Evolutionary conservation across 2,329 filamentous ascomycete species (phyloP).

Genomic region (Colletotrichum coccodes): DNA sequence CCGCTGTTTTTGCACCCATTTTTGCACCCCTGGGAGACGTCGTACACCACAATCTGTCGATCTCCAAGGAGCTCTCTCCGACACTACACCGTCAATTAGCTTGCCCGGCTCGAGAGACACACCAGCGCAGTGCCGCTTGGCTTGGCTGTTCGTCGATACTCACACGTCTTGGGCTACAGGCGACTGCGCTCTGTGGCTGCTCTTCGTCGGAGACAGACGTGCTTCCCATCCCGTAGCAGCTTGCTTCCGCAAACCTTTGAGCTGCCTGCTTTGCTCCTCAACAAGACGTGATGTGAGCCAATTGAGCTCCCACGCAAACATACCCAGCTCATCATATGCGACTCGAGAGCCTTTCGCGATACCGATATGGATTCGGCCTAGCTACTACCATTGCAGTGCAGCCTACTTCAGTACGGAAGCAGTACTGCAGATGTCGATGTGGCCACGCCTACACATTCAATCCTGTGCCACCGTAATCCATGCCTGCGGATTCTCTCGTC

Average conservation of each 20-base stretch:
- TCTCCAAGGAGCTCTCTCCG: neutral
- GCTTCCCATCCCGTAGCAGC: too few relatives aligned
- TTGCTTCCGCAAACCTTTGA: neutral
- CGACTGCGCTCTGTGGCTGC: too few relatives aligned
- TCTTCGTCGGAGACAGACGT: too few relatives aligned
- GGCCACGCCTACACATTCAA: neutral
- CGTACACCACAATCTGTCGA: too few relatives aligned
- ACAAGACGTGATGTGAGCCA: neutral
- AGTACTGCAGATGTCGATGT: too few relatives aligned
- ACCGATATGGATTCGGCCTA: neutral
- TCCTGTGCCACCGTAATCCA: neutral
- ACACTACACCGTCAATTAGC: neutral
- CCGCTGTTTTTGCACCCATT: neutral
- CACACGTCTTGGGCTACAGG: too few relatives aligned
- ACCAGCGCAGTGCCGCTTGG: neutral
- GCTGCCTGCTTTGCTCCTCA: neutral
- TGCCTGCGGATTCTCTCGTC: neutral
- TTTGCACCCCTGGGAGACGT: too few relatives aligned
- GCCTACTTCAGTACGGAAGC: too few relatives aligned
- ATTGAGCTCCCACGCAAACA: neutral
- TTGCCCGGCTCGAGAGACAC: too few relatives aligned
- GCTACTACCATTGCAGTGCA: neutral
- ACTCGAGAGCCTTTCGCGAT: neutral
- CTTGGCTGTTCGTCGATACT: neutral
- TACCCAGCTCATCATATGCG: neutral